Conservation (phyloP, 331 rosid genomes). For the Quercus lobata region DNA sequence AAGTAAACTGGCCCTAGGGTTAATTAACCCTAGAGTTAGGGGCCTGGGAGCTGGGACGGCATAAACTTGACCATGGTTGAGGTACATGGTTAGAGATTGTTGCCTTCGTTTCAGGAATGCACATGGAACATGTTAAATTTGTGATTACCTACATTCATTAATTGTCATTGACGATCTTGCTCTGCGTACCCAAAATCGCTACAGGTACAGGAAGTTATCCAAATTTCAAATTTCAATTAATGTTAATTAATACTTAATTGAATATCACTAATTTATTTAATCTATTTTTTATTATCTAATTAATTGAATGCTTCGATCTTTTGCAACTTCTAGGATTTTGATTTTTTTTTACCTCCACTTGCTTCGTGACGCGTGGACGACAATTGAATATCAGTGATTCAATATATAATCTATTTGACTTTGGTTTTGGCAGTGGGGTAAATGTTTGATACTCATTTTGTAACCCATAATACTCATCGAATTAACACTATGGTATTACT, state of each 20-base stretch:
- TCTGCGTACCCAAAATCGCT: not conserved
- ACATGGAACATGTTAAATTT: not conserved
- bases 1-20: not conserved
- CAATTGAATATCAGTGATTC: not conserved
- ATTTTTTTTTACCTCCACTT: not conserved
- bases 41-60: slow-evolving; percentile 21
- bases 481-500: too few relatives aligned
- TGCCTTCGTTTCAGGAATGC: slow-evolving; percentile 46
- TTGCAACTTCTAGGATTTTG: not conserved
- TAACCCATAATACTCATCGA: too few relatives aligned
- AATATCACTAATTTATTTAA: not conserved
- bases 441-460: too few relatives aligned
- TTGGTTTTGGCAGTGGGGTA: too few relatives aligned
- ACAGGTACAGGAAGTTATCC: not conserved
- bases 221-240: not conserved
- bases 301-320: not conserved
- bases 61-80: slow-evolving; percentile 28
- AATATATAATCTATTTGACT: too few relatives aligned
- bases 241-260: not conserved
- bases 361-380: not conserved
- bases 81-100: not conserved
- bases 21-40: slow-evolving; percentile 17
- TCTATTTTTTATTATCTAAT: not conserved
- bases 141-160: too few relatives aligned
- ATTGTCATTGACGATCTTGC: not conserved